phyloP scores from a whole-genome alignment of 1,284 basidiomycete genomes.

The Cutaneotrichosporon daszewskae region DNA sequence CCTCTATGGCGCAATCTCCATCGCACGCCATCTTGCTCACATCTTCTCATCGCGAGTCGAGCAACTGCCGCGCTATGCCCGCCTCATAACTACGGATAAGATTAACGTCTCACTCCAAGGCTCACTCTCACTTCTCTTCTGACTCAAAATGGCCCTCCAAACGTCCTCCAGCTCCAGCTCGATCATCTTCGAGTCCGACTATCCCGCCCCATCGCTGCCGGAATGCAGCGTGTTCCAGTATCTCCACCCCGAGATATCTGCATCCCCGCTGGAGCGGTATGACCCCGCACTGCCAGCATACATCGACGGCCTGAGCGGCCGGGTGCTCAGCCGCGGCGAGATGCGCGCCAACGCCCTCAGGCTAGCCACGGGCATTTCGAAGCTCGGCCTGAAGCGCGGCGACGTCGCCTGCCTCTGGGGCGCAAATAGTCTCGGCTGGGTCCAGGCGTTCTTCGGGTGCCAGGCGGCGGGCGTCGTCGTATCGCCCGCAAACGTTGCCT shows the following conservation, averaged over 20 bases:
- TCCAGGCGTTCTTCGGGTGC: slow-evolving; percentile 52
- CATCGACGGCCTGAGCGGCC: slow-evolving; percentile 61
- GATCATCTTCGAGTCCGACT: slow-evolving; percentile 13
- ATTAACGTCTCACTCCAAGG: no score
- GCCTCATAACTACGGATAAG: no score
- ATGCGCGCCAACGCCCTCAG: slow-evolving; percentile 56
- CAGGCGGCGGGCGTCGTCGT: slow-evolving; percentile 32
- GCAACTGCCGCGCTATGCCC: no score
- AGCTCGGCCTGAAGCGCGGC: slow-evolving; percentile 25
- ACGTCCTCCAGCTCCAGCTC: no score
- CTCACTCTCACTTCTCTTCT: no score
- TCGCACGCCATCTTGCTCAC: no score
- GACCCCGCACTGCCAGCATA: slow-evolving; percentile 53
- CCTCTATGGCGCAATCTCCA: no score
- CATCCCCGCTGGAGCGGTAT: slow-evolving; percentile 25
- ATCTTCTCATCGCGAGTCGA: no score
- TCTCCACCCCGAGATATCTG: slow-evolving; percentile 8
- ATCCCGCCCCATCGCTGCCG: slow-evolving; percentile 9
- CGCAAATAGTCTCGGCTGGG: slow-evolving; percentile 58
- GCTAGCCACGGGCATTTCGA: slow-evolving; percentile 55
- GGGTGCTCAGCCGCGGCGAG: slow-evolving; percentile 56
- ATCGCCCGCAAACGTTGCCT: slow-evolving; percentile 40
- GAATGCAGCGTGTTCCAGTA: slow-evolving; percentile 9
- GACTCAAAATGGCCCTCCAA: no score
- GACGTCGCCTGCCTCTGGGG: slow-evolving; percentile 41